These are phyloP conservation scores for Schwanniomyces vanrijiae DNA, from an alignment of 805 yeast species.

Conservation along the genomic window DNA sequence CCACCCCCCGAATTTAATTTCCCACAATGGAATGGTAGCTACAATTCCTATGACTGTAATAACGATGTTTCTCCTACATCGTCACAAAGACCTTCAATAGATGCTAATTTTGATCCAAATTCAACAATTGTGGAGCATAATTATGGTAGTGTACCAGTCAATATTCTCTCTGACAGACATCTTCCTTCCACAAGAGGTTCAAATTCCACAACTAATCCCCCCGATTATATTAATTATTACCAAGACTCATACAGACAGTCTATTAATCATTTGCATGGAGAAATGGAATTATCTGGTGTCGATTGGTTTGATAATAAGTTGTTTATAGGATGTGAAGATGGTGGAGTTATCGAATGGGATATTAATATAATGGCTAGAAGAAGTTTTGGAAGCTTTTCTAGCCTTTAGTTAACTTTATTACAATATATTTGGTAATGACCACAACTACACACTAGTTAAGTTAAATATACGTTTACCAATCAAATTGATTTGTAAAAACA, in stretches of 20 bases:
- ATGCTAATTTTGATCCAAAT: background rate
- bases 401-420: slow-evolving; percentile 15
- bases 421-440: background rate
- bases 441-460: background rate
- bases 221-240: slow-evolving; percentile 9
- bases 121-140: background rate
- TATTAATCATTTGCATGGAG: slow-evolving; percentile 39
- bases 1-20: slow-evolving; percentile 19
- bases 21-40: slow-evolving; percentile 19
- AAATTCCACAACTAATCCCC: slow-evolving; percentile 1
- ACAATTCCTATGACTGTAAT: slow-evolving; percentile 1
- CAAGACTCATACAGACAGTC: slow-evolving; percentile 32
- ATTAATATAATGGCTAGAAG: slow-evolving; percentile 37
- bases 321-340: slow-evolving; percentile 41
- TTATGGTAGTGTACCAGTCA: background rate
- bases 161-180: background rate
- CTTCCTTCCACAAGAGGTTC: background rate
- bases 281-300: slow-evolving; percentile 43
- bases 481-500: background rate
- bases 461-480: background rate
- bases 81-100: slow-evolving; percentile 11
- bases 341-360: slow-evolving; percentile 42
- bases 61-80: slow-evolving; percentile 14
- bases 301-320: slow-evolving; percentile 34
- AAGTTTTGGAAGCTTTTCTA: slow-evolving; percentile 39